Evolutionary conservation across 352 stramenopile species (phyloP).

Genomic region (Phytophthora cactorum): DNA sequence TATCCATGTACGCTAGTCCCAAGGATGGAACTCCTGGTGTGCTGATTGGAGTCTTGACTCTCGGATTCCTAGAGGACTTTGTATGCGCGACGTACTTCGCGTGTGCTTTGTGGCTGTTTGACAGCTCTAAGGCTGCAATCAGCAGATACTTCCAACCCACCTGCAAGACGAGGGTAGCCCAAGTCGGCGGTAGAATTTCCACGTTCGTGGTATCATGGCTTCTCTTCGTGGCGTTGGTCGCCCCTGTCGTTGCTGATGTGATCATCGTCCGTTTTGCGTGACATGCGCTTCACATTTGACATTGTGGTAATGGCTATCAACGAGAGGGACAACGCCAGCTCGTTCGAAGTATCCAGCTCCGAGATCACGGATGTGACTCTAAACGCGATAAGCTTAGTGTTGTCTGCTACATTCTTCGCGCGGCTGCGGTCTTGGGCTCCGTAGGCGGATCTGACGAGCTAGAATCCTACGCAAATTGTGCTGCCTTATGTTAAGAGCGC

Average conservation of each 20-base stretch:
- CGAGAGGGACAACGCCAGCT: constrained; percentile 36
- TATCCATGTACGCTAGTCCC: background rate
- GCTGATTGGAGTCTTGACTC: constrained; percentile 16
- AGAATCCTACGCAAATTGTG: constrained; percentile 21
- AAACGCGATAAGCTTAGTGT: constrained; percentile 17
- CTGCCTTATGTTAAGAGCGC: background rate
- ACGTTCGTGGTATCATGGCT: constrained; percentile 41
- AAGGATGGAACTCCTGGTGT: constrained; percentile 29
- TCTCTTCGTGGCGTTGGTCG: constrained; percentile 32
- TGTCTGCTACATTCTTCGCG: constrained; percentile 21
- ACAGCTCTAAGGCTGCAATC: background rate
- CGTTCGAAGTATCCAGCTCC: constrained; percentile 30
- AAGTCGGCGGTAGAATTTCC: constrained; percentile 16
- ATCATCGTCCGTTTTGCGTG: constrained; percentile 40
- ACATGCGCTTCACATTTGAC: constrained; percentile 59
- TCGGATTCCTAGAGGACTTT: constrained; percentile 53
- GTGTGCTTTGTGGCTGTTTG: constrained; percentile 8
- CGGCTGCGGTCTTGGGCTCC: constrained; percentile 21
- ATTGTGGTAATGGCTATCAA: constrained; percentile 45
- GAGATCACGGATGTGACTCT: constrained; percentile 29
- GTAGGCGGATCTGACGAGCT: constrained; percentile 38
- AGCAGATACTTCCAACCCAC: background rate
- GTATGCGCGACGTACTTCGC: constrained; percentile 35
- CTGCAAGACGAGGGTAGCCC: no score
- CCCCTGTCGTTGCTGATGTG: constrained; percentile 42